Base-by-base conservation (phyloP, 1,284 basidiomycete species). In the Athelia psychrophila region DNA sequence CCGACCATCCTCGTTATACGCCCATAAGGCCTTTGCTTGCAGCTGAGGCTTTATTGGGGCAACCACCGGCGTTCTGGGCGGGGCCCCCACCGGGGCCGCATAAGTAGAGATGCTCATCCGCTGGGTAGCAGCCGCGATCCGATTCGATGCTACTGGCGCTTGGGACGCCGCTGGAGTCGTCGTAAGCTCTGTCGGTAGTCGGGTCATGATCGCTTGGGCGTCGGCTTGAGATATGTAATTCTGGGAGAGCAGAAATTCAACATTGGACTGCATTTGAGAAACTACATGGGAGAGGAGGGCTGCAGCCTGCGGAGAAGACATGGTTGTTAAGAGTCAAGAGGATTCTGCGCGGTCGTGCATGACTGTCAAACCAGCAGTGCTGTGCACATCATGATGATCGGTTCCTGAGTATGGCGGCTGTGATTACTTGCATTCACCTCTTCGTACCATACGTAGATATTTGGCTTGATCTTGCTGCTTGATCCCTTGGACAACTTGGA, bases 241-340 rank as follows among this genome's bases (percentile, higher is more conserved):
- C 53, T 86, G 78, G 1, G 78, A 69, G 9, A 80, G 75, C 22
- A 89, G 75, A 60, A 88, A 84, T 22, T 78, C 70, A 36, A 88
- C 67, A 54, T 87, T 83, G 55, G 76, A 71, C 55, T 78, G 75
- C n/a, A 84, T 83, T 58, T 86, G 86, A 36, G 75, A 72, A 56
- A 84, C 65, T 53, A 88, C 69, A 56, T 86, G 83, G 2, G 74
- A 72, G 18, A 84, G 69, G 24, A 80, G 65, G 35, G 75, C 74
- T 15, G 73, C 38, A 42, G 38, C 38, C 38, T 42, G 8, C 8
- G 38, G 16, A 6, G 38, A 6, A 16, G 38, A 42, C 38, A 42
- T 42, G 38, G 38, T 42, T 22, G 38, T 42, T 9, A 18, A 16
- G 38, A 22, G 20, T 9, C 33, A 35, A 35, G 33, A 35, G 33